Base-by-base conservation (phyloP, 1,284 basidiomycete genomes). In the Tremellales sp. region DNA sequence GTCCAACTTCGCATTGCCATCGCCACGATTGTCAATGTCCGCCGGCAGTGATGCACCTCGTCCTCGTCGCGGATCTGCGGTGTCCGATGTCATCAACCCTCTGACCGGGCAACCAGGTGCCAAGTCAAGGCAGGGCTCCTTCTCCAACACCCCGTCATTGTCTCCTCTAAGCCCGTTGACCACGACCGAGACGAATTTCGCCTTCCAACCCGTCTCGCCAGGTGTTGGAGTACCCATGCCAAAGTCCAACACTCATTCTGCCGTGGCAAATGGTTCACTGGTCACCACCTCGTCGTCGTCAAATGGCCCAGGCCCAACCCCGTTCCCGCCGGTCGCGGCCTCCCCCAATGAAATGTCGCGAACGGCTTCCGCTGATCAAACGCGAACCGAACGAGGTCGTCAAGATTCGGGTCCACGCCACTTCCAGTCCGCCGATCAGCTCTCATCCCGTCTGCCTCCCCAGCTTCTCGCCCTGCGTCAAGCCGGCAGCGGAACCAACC, bases 71-170 rank as follows among this genome's bases (percentile, higher is more conserved):
- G 45, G 51, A 15, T 57, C 52, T 12, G 49, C 52, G 15, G 59
- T 70, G n/a, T 58, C 58, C 21, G 67, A 69, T 49, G 56, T 72
- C 17, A 64, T 73, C 51, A 73, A 73, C 46, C 71, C 71, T 2
- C 53, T 72, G 19, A 70, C 68, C 1, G 68, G 70, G 10, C 43
- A 63, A 27, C 67, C 67, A 5, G 66, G 65, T 1, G 61, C 60
- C 8, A 49, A 53, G 24, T 57, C 58, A 2, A 49, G 62, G 22
- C 54, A 57, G 15, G 45, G 47, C 12, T 51, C 49, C 10, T 36
- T 46, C 31, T 31, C 49, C 6, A 54, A 54, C 26, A 46, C 53
- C 43, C 49, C 61, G 2, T 48, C 54, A 1, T 21, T 19, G 7
- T 11, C 36, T 12, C 13, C 36, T 39, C 36, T 39, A 7, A 39